A percentile compares a stretch with the other conserved stretches of the same genome.
Evolutionary conservation across 164 flowering plant genomes (phyloP).

Genomic region (grape (Vitis vinifera)): ASM3070453v1 NC_081818.1:30065001-30065500

Average conservation of each 20-base stretch:
- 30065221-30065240: conserved; percentile 98
- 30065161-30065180: neutral
- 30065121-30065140: neutral
- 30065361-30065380: neutral
- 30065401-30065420: too few species aligned
- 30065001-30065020: too few species aligned
- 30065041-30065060: neutral
- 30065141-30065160: neutral
- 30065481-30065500: too few species aligned
- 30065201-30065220: conserved; percentile 57
- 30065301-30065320: conserved; percentile 50
- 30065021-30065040: neutral
- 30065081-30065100: neutral
- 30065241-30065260: conserved; percentile 63
- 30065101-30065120: neutral
- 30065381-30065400: neutral
- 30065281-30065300: conserved; percentile 58
- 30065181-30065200: neutral
- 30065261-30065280: conserved; percentile 63
- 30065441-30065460: too few species aligned
- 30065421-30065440: too few species aligned
- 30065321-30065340: conserved; percentile 40
- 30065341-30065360: conserved; percentile 32
- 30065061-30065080: too few species aligned
- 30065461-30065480: too few species aligned